Conservation (phyloP, 106 monocot genomes). For the Posidonia australis region DNA sequence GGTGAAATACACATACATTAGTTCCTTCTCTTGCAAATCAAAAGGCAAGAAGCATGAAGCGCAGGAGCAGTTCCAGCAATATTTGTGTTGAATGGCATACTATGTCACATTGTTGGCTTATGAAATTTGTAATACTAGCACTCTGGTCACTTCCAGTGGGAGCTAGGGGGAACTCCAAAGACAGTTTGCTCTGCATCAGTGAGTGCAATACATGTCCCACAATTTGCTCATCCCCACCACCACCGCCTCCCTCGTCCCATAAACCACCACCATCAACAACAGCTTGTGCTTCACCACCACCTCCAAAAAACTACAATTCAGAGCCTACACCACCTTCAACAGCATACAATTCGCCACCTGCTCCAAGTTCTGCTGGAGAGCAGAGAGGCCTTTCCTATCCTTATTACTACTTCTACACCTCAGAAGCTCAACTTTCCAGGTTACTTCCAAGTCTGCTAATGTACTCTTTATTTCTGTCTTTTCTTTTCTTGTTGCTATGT, state of each 20-base stretch:
- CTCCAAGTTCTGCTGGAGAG: conserved; percentile 12
- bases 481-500: neutral
- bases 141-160: neutral
- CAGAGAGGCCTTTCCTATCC: conserved; percentile 18
- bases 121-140: neutral
- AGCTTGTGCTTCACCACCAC: conserved; percentile 11
- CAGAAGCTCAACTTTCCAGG: conserved; percentile 5
- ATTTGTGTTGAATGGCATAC: neutral
- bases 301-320: neutral
- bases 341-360: neutral
- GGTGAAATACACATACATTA: neutral
- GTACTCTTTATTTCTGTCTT: neutral
- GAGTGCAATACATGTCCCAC: conserved; percentile 46
- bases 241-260: conserved; percentile 6
- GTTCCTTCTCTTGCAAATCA: no score
- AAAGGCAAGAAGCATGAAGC: neutral
- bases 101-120: neutral
- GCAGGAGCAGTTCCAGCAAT: neutral
- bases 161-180: neutral
- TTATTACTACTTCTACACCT: conserved; percentile 48
- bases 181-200: conserved; percentile 25
- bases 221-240: conserved; percentile 30
- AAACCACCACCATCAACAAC: neutral
- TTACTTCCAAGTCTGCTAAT: neutral
- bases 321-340: conserved; percentile 6